Evolutionary conservation across 1,284 basidiomycete species (phyloP), one percentile per base, ranked within the genome.

Genomic region (Athelia psychrophila): DNA sequence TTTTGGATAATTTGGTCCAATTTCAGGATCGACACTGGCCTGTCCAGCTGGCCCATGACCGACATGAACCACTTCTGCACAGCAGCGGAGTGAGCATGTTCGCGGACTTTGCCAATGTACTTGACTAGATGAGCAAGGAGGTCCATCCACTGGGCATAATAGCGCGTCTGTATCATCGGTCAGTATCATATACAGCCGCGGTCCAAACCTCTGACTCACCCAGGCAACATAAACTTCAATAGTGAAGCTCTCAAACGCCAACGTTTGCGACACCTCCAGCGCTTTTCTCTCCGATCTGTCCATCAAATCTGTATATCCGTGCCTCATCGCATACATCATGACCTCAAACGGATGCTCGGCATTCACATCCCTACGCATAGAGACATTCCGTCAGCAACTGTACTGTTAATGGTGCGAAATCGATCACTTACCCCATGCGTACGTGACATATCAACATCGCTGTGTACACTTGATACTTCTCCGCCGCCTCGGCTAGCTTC

Each of bases 381-480:
- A 8, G 38, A 42, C 10, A 19, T 12, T 18, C 12, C 12, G 12
- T 19, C 38, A 42, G 22, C 22, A n/a, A 30, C 27, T 30, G 13
- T 13, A 30, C 13, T 5, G n/a, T n/a, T 5, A 42, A 10, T 6
- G 6, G 9, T 42, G 6, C 16, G n/a, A 42, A 6, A 6, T 10
- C n/a, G n/a, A 16, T 8, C n/a, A 58, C 54, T 23, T 32, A 68
- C 68, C 52, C 59, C 61, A 67, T 63, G 20, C 63, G 64, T 33
- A 67, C 49, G 6, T 55, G 58, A 47, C 64, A 67, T 16, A 66
- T 56, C 30, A 56, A 59, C 47, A 65, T 60, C 0, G 66, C 68
- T 2, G 65, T 56, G 30, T 61, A 68, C 0, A 66, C 62, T 44
- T 65, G 60, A 44, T 70, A 70, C 35, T 64, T 65, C 48, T 69